These are phyloP conservation scores for Mycena indigotica DNA, from an alignment of 768 basidiomycete genomes.

Conservation along the genomic window DNA sequence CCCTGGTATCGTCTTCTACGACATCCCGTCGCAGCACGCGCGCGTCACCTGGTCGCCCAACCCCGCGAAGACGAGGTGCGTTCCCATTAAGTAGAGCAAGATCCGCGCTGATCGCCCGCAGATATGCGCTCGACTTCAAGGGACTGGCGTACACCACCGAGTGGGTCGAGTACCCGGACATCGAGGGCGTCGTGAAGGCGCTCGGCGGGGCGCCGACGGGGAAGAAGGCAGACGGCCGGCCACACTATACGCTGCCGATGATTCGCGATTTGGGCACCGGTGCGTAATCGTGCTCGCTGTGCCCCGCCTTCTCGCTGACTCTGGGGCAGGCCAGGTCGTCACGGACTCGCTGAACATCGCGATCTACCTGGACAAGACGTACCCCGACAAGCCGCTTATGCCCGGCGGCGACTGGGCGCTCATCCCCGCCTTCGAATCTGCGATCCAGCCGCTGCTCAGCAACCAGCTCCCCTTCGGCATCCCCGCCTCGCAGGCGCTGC, in stretches of 20 bases:
- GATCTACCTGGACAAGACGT: constrained; percentile 43
- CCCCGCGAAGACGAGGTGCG: constrained; percentile 46
- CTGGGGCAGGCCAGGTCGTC: constrained; percentile 24
- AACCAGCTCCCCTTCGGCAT: constrained; percentile 15
- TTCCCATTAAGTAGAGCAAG: no score
- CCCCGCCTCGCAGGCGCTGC: constrained; percentile 15
- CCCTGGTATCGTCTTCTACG: constrained; percentile 43
- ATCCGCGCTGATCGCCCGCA: not conserved
- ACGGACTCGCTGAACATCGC: constrained; percentile 43
- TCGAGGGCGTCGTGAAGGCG: not conserved
- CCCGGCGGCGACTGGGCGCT: constrained; percentile 30
- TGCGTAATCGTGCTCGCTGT: not conserved
- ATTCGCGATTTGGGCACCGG: constrained; percentile 40
- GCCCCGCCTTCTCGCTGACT: not conserved
- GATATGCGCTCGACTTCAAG: not conserved
- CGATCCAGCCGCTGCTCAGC: not conserved
- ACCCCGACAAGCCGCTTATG: constrained; percentile 38
- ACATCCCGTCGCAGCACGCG: constrained; percentile 39
- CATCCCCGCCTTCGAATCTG: constrained; percentile 12
- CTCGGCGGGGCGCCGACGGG: not conserved
- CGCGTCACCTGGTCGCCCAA: constrained; percentile 45
- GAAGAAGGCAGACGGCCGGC: constrained; percentile 18
- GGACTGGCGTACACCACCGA: not conserved
- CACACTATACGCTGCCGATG: constrained; percentile 40
- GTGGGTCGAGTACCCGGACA: not conserved